These are phyloP conservation scores for Evernia prunastri DNA, from an alignment of 495 filamentous ascomycete species.

Conservation along the genomic window DNA sequence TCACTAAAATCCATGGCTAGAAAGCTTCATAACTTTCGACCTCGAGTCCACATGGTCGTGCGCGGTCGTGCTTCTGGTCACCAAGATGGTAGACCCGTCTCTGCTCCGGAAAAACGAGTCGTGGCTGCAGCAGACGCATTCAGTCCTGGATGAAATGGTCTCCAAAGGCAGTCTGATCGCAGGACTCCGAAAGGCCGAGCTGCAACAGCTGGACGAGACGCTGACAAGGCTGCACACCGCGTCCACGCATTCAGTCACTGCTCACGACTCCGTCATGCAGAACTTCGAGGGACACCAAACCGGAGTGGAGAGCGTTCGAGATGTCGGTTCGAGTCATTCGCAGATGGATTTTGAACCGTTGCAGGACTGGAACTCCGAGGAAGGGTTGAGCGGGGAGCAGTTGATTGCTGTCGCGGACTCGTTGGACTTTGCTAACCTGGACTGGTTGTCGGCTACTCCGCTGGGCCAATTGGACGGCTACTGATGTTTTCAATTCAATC, in stretches of 20 bases:
- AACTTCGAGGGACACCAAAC: neutral
- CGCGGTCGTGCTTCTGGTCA: slow-evolving; percentile 25
- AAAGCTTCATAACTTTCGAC: slow-evolving; percentile 43
- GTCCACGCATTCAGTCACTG: neutral
- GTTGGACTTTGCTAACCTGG: slow-evolving; percentile 11
- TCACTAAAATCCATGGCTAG: slow-evolving; percentile 19
- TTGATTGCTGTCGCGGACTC: slow-evolving; percentile 14
- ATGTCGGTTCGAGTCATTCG: slow-evolving; percentile 5
- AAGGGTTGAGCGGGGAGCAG: slow-evolving; percentile 15
- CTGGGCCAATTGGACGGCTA: slow-evolving; percentile 10
- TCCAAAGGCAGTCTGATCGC: slow-evolving; percentile 17
- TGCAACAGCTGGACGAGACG: neutral
- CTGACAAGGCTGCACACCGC: neutral
- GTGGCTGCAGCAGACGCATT: slow-evolving; percentile 35
- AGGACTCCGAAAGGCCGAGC: neutral
- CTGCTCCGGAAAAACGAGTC: slow-evolving; percentile 28
- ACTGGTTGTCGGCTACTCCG: slow-evolving; percentile 15
- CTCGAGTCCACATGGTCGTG: slow-evolving; percentile 40
- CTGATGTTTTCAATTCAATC: neutral
- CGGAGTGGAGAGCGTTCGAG: slow-evolving; percentile 20
- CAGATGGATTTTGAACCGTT: slow-evolving; percentile 18
- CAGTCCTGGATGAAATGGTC: slow-evolving; percentile 41
- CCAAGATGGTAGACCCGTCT: slow-evolving; percentile 31
- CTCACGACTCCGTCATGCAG: neutral
- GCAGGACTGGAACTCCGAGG: slow-evolving; percentile 19